Evolutionary conservation across 306 rosid genomes (phyloP).

Genomic region (Casuarina glauca): DNA sequence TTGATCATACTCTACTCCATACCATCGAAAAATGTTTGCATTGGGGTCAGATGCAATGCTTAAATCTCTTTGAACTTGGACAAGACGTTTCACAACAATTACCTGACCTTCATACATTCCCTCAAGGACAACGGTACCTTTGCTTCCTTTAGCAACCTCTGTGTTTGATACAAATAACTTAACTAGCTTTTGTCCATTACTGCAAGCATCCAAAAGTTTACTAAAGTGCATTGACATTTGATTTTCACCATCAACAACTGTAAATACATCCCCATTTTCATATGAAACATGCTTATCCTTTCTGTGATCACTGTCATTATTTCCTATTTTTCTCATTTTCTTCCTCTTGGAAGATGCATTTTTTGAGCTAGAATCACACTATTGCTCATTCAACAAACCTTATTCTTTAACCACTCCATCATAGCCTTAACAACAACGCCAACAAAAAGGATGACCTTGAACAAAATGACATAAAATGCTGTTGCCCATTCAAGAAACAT

Average conservation of each 20-base stretch:
- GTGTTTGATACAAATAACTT: slow-evolving; percentile 56
- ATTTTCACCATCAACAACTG: slow-evolving; percentile 16
- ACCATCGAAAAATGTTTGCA: slow-evolving; percentile 85
- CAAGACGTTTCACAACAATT: slow-evolving; percentile 89
- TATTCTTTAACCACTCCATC: slow-evolving; percentile 24
- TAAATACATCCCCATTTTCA: slow-evolving; percentile 34
- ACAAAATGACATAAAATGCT: slow-evolving; percentile 26
- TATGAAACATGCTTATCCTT: slow-evolving; percentile 30
- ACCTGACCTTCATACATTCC: slow-evolving; percentile 76
- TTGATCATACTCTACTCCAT: slow-evolving; percentile 73
- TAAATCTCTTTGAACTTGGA: slow-evolving; percentile 82
- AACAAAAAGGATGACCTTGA: slow-evolving; percentile 29
- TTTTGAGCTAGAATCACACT: slow-evolving; percentile 35
- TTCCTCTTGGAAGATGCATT: slow-evolving; percentile 47
- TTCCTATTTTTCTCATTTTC: slow-evolving; percentile 44
- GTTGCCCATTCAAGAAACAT: slow-evolving; percentile 26
- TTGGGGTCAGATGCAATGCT: slow-evolving; percentile 71
- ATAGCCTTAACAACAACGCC: slow-evolving; percentile 23
- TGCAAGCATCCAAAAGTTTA: slow-evolving; percentile 38
- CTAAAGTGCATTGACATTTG: slow-evolving; percentile 27
- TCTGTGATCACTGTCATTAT: slow-evolving; percentile 29
- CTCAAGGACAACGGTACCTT: slow-evolving; percentile 75
- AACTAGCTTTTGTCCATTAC: slow-evolving; percentile 61
- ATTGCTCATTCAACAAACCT: slow-evolving; percentile 25
- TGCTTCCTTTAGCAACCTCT: slow-evolving; percentile 87